A percentile compares a stretch with the other conserved stretches of the same genome.
Conservation (phyloP, 75 land plant genomes). For the Sequoiadendron giganteum region DNA sequence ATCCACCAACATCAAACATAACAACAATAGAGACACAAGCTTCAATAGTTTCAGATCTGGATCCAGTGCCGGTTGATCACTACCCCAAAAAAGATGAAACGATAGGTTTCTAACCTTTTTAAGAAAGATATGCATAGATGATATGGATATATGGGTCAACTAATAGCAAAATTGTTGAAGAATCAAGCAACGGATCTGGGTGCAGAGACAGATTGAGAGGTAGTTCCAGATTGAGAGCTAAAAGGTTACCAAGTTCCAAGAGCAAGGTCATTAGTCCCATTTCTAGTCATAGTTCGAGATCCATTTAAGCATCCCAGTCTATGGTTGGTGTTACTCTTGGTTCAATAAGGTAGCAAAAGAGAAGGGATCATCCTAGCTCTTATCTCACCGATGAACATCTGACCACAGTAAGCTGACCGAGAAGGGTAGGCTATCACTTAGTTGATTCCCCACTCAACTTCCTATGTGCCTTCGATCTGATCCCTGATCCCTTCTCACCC, state of each 20-base stretch:
- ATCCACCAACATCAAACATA: neutral
- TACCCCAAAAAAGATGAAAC: neutral
- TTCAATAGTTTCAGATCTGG: neutral
- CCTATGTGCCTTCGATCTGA: too few relatives aligned
- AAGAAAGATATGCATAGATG: too few relatives aligned
- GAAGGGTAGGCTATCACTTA: too few relatives aligned
- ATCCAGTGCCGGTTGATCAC: neutral
- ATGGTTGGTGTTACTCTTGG: neutral
- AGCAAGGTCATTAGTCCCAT: neutral
- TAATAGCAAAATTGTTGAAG: neutral
- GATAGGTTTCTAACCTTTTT: neutral
- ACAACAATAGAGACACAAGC: neutral
- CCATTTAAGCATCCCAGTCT: too few relatives aligned
- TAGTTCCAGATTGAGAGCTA: neutral
- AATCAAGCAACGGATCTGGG: neutral
- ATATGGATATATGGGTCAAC: constrained; percentile 5
- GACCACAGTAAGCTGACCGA: too few relatives aligned
- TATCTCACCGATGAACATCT: neutral
- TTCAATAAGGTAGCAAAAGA: neutral
- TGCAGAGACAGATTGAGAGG: neutral
- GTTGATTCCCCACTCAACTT: too few relatives aligned
- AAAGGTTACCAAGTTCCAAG: constrained; percentile 1
- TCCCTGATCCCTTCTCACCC: too few relatives aligned
- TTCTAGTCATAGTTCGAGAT: neutral
- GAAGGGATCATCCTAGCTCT: neutral